Evolutionary conservation across 352 stramenopile genomes (phyloP), one percentile per base, ranked within the genome.

Genomic region (Phytophthora chlamydospora): DNA sequence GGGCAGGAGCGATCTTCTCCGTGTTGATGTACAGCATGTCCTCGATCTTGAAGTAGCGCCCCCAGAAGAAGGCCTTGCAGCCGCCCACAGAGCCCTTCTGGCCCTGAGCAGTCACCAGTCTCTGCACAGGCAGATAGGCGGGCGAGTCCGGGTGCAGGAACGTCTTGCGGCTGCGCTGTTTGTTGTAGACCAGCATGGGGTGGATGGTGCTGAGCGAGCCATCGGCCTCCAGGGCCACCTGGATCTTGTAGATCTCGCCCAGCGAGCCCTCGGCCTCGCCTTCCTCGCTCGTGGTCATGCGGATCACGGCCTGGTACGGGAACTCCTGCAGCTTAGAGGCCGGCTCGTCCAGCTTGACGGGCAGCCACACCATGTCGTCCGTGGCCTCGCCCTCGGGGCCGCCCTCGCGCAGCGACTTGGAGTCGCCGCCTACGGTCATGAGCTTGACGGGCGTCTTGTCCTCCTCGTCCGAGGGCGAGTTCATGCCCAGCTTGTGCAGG

Each of bases 171-270:
- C 82, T 78, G 36, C 87, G 83, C 43, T 80, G 71, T 73, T 94
- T 96, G 73, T 96, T 96, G 73, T 96, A 96, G 49, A 96, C 84
- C 41, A 96, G 78, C 87, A 96, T 96, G 19, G 87, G 85, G 58
- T 90, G 72, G 19, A 84, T 82, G 36, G 71, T 90, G 56, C 82
- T 90, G 10, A 90, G 68, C 40, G 77, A 57, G 4, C 79, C 82
- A 51, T 88, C 71, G 1, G 71, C 62, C 41, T 85, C 76, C 66
- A 93, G 71, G 12, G 87, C 87, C 51, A 94, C 86, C 42, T 96
- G 87, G 68, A 96, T 93, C 76, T 96, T 96, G 76, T 96, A 96
- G 75, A 96, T 93, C 73, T 96, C 87, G 27, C 86, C 86, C 43
- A 93, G 73, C 9, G 77, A 80, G 17, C 84, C 85, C n/a, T 85